phyloP scores from a whole-genome alignment of 495 filamentous ascomycete genomes.

The Podospora fimiseda region DNA sequence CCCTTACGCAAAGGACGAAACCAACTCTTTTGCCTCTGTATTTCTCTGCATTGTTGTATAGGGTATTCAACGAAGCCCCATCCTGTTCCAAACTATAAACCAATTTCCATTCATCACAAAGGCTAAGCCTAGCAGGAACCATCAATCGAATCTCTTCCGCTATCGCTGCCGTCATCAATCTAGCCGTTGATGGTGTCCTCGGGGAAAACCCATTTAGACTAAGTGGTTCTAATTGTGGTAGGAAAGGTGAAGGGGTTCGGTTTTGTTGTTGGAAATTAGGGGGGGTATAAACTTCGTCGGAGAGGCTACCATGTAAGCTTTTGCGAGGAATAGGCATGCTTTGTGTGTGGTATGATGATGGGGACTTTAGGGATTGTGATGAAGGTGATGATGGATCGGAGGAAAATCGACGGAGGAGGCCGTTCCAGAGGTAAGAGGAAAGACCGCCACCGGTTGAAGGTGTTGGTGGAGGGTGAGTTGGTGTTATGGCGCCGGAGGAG shows the following conservation, averaged over 20 bases:
- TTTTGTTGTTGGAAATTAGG: conserved; percentile 16
- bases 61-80: conserved; percentile 76
- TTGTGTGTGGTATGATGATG: conserved; percentile 15
- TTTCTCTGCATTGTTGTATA: conserved; percentile 67
- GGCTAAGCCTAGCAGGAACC: conserved; percentile 75
- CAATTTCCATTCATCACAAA: conserved; percentile 79
- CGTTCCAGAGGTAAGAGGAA: conserved; percentile 30
- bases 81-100: conserved; percentile 90
- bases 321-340: conserved; percentile 20
- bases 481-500: conserved; percentile 30
- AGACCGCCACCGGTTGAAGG: conserved; percentile 20
- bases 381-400: conserved; percentile 17
- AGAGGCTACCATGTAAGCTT: conserved; percentile 22
- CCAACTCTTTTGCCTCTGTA: conserved; percentile 65
- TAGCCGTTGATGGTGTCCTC: conserved; percentile 31
- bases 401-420: conserved; percentile 33
- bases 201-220: conserved; percentile 33
- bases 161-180: conserved; percentile 60
- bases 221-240: conserved; percentile 42
- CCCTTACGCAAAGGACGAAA: conserved; percentile 80
- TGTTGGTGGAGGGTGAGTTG: conserved; percentile 18
- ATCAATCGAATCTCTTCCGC: conserved; percentile 93
- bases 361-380: conserved; percentile 1
- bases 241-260: conserved; percentile 33
- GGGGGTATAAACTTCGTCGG: conserved; percentile 35